Base-by-base conservation (phyloP, 306 rosid genomes). In the Prunus mongolica region DNA sequence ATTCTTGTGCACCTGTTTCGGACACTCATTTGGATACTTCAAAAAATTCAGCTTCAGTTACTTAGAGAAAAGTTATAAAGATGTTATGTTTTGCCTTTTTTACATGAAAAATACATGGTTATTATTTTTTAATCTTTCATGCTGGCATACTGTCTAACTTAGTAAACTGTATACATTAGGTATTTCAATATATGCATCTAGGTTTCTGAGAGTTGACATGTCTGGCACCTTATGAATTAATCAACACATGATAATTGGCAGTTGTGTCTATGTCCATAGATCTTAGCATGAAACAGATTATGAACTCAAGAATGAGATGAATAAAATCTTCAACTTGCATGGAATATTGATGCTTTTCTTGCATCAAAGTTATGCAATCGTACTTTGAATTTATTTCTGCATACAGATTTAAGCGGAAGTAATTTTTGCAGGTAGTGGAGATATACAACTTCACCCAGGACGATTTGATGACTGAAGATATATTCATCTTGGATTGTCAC, bases 391-490 rank as follows among this genome's bases (percentile, higher is more conserved):
- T 49, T 73, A 73, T 45, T 19, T 73, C 47, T 62, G 49, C 58
- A 19, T 22, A 20, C 51, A 74, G 75, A 62, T 67, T 73, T 72
- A 65, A 63, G 60, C 38, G 5, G 61, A 61, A 74, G 27, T 79
- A 28, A 20, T 79, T 69, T 62, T 80, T 85, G 73, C 91, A 96
- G 99, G 98, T 88, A 81, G 83, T 61, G 19, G 99, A 96, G 88
- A 86, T 96, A 76, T 81, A 91, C 89, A 96, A 91, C 85, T 96
- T 96, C 81, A 86, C 90, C 82, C 99, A 96, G 84, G 99, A 96
- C 47, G 99, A 96, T 88, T 86, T 96, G 86, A 96, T 92, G 99
- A 92, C 99, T 58, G 99, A 96, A 87, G 99, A 96, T 71, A 85
- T 88, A 66, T 91, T 84, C 83, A 79, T 93, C 80, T 79, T 96